Evolutionary conservation across 2,329 filamentous ascomycete genomes (phyloP).

Genomic region (Onygenales sp.): DNA sequence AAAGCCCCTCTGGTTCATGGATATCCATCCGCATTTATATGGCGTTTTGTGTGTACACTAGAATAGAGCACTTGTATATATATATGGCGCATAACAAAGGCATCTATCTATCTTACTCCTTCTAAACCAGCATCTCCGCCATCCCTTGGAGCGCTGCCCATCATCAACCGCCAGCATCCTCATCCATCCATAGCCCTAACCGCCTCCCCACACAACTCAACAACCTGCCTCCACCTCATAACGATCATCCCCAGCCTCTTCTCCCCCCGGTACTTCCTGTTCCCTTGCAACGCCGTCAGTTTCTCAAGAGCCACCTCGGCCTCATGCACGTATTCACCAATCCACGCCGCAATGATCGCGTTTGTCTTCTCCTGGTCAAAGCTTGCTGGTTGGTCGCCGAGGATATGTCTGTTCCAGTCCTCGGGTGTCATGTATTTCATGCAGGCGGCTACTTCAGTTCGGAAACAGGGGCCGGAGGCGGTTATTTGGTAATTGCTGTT

Average conservation of each 20-base stretch:
- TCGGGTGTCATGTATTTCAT: constrained; percentile 29
- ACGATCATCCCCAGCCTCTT: constrained; percentile 20
- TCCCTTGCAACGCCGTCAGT: not conserved
- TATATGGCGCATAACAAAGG: too few species aligned
- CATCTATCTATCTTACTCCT: too few species aligned
- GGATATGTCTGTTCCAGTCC: constrained; percentile 30
- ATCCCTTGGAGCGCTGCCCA: too few species aligned
- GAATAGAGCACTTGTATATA: too few species aligned
- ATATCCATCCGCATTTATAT: too few species aligned
- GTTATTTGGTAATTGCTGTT: constrained; percentile 30
- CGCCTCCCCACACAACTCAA: constrained; percentile 22
- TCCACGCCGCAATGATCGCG: constrained; percentile 26
- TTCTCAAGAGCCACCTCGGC: constrained; percentile 19
- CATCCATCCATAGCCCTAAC: constrained; percentile 5
- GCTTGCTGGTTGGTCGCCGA: constrained; percentile 24
- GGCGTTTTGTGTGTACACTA: too few species aligned
- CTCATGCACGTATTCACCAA: constrained; percentile 26
- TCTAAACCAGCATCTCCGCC: too few species aligned
- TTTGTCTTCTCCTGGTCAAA: constrained; percentile 23
- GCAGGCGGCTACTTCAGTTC: constrained; percentile 33
- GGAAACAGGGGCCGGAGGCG: constrained; percentile 29
- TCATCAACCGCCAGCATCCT: not conserved
- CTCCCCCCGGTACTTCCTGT: constrained; percentile 9
- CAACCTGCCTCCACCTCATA: constrained; percentile 32
- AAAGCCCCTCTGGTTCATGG: too few species aligned